A percentile compares a stretch with the other conserved stretches of the same genome.
phyloP scores from a whole-genome alignment of 164 flowering plant genomes.

The Euptelea pleiosperma region DNA sequence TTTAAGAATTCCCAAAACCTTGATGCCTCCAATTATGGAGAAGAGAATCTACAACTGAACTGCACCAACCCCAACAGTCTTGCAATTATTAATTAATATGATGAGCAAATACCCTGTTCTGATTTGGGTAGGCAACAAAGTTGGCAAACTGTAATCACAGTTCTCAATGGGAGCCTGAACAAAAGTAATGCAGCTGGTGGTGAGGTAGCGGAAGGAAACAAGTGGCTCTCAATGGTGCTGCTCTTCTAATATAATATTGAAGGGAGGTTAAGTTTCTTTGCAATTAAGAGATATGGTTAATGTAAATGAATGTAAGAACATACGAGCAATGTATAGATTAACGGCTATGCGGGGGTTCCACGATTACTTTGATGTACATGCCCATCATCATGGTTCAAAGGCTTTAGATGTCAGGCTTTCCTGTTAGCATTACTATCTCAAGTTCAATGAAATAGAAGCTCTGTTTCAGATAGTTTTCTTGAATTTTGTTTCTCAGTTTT shows the following conservation, averaged over 20 bases:
- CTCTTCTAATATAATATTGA: background rate
- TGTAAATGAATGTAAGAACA: conserved; percentile 1
- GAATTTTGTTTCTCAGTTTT: too few species aligned
- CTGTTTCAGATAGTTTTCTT: too few species aligned
- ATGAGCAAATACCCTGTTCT: background rate
- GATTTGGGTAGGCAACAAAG: background rate
- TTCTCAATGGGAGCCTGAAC: background rate
- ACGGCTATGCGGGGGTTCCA: background rate
- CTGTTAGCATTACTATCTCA: too few species aligned
- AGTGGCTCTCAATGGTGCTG: background rate
- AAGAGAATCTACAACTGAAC: background rate
- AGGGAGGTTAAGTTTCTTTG: conserved; percentile 2
- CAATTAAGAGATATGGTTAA: background rate
- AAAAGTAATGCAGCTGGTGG: background rate
- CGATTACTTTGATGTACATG: too few species aligned
- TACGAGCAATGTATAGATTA: conserved; percentile 3
- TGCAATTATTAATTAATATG: background rate
- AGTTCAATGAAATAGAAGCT: too few species aligned
- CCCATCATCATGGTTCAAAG: too few species aligned
- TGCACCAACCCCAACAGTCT: background rate
- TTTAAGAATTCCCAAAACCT: conserved; percentile 2
- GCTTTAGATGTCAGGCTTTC: too few species aligned
- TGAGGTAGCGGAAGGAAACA: background rate
- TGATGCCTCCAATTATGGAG: background rate
- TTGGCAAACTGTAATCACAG: background rate